Conservation (phyloP, 495 filamentous ascomycete genomes). For the Elasticomyces elasticus region DNA sequence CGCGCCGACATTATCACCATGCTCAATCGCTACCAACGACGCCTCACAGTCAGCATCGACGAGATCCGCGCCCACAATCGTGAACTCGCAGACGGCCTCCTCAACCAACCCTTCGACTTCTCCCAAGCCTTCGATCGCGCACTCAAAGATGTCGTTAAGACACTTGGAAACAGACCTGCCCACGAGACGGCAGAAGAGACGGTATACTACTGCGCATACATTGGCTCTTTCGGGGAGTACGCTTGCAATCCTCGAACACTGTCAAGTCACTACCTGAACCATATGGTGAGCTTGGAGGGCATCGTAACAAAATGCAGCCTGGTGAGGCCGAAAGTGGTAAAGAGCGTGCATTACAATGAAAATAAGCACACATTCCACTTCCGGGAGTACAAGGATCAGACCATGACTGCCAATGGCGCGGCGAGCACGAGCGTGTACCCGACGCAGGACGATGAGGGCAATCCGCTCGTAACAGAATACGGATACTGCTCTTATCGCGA, state of each 20-base stretch:
- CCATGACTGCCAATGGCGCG: slow-evolving; percentile 81
- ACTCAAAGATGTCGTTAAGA: slow-evolving; percentile 74
- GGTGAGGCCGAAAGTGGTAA: slow-evolving; percentile 90
- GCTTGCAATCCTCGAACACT: slow-evolving; percentile 91
- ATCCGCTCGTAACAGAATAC: slow-evolving; percentile 82
- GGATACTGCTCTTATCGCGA: slow-evolving; percentile 92
- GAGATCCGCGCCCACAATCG: slow-evolving; percentile 84
- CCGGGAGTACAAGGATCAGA: slow-evolving; percentile 87
- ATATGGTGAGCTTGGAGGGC: slow-evolving; percentile 93
- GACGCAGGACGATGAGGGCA: slow-evolving; percentile 79
- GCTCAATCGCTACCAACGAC: slow-evolving; percentile 74
- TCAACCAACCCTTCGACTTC: slow-evolving; percentile 81
- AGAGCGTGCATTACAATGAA: slow-evolving; percentile 94
- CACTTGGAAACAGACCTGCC: slow-evolving; percentile 54
- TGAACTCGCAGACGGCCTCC: slow-evolving; percentile 75
- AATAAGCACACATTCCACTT: slow-evolving; percentile 70
- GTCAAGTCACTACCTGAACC: slow-evolving; percentile 78
- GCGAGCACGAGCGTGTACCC: slow-evolving; percentile 87
- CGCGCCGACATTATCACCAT: slow-evolving; percentile 82
- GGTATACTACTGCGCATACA: slow-evolving; percentile 87
- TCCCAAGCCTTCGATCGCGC: slow-evolving; percentile 78
- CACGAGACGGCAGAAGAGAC: slow-evolving; percentile 52
- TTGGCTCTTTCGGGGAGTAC: slow-evolving; percentile 89
- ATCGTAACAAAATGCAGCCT: slow-evolving; percentile 95
- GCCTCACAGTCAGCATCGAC: slow-evolving; percentile 77